Evolutionary conservation across 1,139 yeast species (phyloP).

Genomic region (Magnusiomyces suaveolens): DNA sequence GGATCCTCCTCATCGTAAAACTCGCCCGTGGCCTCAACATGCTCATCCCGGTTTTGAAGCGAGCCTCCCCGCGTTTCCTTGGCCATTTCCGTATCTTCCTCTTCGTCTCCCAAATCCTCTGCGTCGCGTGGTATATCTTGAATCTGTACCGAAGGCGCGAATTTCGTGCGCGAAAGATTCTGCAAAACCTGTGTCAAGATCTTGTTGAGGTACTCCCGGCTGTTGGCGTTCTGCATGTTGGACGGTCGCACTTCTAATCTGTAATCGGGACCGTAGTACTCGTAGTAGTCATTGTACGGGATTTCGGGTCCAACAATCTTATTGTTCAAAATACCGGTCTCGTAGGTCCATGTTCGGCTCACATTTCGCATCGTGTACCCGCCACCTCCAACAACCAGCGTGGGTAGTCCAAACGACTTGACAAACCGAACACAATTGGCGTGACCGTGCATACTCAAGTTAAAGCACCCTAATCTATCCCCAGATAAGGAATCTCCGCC

Average conservation of each 20-base stretch:
- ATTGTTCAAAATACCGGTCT: slow-evolving; percentile 69
- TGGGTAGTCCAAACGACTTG: slow-evolving; percentile 76
- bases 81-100: slow-evolving; percentile 55
- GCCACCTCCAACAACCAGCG: slow-evolving; percentile 93
- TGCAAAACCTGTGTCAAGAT: slow-evolving; percentile 70
- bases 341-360: slow-evolving; percentile 89
- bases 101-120: slow-evolving; percentile 57
- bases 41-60: slow-evolving; percentile 68
- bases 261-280: slow-evolving; percentile 88
- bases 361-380: slow-evolving; percentile 97
- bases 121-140: slow-evolving; percentile 79
- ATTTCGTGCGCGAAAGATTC: slow-evolving; percentile 68
- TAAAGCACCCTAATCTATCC: slow-evolving; percentile 88
- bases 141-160: slow-evolving; percentile 95
- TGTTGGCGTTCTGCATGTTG: slow-evolving; percentile 86
- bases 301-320: slow-evolving; percentile 69
- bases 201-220: slow-evolving; percentile 74
- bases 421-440: slow-evolving; percentile 90
- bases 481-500: slow-evolving; percentile 96
- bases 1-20: slow-evolving; percentile 33
- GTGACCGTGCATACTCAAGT: slow-evolving; percentile 81
- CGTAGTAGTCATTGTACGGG: slow-evolving; percentile 59
- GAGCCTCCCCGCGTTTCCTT: slow-evolving; percentile 90
- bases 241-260: slow-evolving; percentile 66
- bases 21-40: slow-evolving; percentile 35